A percentile compares a stretch with the other conserved stretches of the same genome.
Evolutionary conservation across 2,329 filamentous ascomycete genomes (phyloP).

Genomic region (Zymoseptoria crescenta): DNA sequence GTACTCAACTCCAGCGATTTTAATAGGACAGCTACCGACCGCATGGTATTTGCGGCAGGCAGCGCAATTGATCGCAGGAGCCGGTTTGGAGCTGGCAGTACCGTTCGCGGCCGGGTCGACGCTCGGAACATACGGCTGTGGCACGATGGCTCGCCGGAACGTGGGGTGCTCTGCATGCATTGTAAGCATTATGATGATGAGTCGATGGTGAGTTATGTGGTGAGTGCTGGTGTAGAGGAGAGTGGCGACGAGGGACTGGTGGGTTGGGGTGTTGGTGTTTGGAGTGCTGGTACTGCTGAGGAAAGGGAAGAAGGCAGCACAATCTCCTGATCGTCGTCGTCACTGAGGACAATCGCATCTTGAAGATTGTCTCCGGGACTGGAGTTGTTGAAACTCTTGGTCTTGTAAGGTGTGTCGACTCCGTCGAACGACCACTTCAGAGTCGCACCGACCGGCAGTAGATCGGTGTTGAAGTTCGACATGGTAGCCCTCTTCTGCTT

Average conservation of each 20-base stretch:
- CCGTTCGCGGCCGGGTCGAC: conserved; percentile 1
- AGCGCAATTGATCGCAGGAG: conserved; percentile 36
- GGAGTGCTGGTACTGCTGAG: neutral
- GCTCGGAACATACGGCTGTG: conserved; percentile 1
- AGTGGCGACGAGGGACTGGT: neutral
- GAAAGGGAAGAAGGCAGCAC: neutral
- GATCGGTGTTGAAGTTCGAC: neutral
- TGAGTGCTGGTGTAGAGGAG: neutral
- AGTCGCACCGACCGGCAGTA: neutral
- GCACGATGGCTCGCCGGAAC: conserved; percentile 15
- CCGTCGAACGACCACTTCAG: neutral
- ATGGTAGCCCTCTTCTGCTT: neutral
- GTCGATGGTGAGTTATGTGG: neutral
- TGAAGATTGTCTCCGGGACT: neutral
- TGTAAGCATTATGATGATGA: neutral
- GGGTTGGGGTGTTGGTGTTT: neutral
- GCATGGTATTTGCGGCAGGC: conserved; percentile 50
- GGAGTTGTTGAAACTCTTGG: conserved; percentile 1
- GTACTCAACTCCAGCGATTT: conserved; percentile 50
- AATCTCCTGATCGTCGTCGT: neutral
- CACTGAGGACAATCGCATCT: neutral
- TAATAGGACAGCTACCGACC: conserved; percentile 53
- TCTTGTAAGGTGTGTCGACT: neutral
- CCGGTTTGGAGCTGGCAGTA: neutral
- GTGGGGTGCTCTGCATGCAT: conserved; percentile 6